Evolutionary conservation across 805 yeast genomes (phyloP), one percentile per base, ranked within the genome.

Genomic region (Kodamaea jinghongensis): DNA sequence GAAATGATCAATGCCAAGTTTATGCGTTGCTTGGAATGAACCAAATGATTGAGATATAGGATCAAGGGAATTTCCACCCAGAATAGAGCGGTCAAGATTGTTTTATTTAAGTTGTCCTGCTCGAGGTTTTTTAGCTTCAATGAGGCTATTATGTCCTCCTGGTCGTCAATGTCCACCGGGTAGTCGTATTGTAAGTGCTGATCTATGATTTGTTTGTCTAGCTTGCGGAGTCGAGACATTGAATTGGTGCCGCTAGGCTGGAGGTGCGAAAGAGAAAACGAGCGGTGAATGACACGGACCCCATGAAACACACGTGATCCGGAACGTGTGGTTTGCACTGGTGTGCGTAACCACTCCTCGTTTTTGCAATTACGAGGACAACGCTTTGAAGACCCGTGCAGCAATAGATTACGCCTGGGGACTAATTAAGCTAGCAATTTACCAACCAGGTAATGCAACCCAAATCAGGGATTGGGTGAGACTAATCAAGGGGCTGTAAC

Each of bases 141-240:
- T 27, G 41, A 45, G 23, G 40, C 34, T 17, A 56, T 44, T 20
- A 56, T 44, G n/a, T 41, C 44, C 4, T 48, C 47, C 44, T 56
- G 61, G 43, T 56, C 61, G 13, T 52, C 58, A 13, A 48, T 39
- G 17, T 56, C 61, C 6, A 56, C 34, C 17, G 38, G 26, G 13
- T 33, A 27, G 13, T 31, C 15, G 29, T 36, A 25, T 5, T 27
- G 17, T 43, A 53, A 28, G 34, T 41, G 36, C 26, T 45, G 49
- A 8, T 49, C 49, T 16, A 56, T 55, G 32, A 56, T 43, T 22
- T 47, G 49, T 30, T 48, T 43, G 40, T 56, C 61, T 2, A 55
- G 10, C 7, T 47, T 44, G 17, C 61, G 52, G 17, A 48, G 45
- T 10, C 60, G 48, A 14, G 57, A 48, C 56, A 52, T 54, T 30